Percentiles rank a stretch among this genome's conserved stretches.
These are phyloP conservation scores for Scheffersomyces coipomensis DNA, from an alignment of 805 yeast genomes.

Conservation along the genomic window DNA sequence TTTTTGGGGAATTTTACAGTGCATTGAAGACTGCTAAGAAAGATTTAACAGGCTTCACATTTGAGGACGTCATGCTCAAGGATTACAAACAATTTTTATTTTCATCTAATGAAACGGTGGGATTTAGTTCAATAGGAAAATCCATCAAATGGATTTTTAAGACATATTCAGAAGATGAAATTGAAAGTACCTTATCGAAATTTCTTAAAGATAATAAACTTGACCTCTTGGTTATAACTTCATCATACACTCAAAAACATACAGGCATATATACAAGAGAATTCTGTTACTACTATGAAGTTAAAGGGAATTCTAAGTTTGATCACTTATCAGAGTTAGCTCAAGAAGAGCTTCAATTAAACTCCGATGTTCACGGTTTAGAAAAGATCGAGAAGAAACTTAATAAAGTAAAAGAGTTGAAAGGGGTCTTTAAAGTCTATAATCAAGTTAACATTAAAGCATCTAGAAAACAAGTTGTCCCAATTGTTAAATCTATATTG, in stretches of 20 bases:
- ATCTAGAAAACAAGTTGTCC: conserved; percentile 87
- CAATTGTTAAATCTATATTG: conserved; percentile 41
- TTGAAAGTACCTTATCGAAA: conserved; percentile 18
- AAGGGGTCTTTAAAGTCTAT: conserved; percentile 20
- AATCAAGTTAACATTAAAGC: conserved; percentile 57
- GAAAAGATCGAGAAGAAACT: conserved; percentile 12
- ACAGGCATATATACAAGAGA: conserved; percentile 32
- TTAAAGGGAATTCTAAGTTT: conserved; percentile 9
- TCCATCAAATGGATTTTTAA: conserved; percentile 53
- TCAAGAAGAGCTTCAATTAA: conserved; percentile 19
- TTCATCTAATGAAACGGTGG: conserved; percentile 40
- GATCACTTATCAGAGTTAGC: conserved; percentile 18
- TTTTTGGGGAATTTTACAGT: conserved; percentile 15
- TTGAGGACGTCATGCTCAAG: conserved; percentile 66
- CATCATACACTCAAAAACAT: conserved; percentile 37
- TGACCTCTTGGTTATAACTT: conserved; percentile 33
- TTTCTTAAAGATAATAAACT: conserved; percentile 17
- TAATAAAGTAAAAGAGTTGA: conserved; percentile 2
- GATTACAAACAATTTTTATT: conserved; percentile 77
- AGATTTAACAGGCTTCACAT: conserved; percentile 58
- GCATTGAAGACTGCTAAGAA: conserved; percentile 50
- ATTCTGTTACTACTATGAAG: conserved; percentile 24
- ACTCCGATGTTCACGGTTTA: conserved; percentile 20
- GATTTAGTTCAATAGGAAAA: conserved; percentile 75
- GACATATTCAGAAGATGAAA: conserved; percentile 20